phyloP scores from a whole-genome alignment of 2,329 filamentous ascomycete genomes.

The Hypomyces rosellus region DNA sequence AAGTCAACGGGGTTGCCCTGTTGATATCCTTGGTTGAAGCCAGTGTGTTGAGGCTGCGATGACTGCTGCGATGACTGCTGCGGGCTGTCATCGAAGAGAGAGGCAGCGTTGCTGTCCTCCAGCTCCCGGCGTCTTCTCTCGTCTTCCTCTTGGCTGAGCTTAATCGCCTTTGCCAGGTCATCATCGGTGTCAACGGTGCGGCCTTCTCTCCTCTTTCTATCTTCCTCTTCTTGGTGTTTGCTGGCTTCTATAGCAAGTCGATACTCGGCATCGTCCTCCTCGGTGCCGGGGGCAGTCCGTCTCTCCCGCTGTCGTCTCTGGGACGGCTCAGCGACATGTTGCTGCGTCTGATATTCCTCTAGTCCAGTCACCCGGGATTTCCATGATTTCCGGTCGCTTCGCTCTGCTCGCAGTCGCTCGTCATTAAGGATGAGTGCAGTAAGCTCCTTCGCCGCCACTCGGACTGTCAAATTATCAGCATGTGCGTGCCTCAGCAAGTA shows the following conservation, averaged over 20 bases:
- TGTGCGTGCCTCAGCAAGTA: not conserved
- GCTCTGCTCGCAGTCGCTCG: constrained; percentile 82
- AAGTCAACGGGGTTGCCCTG: constrained; percentile 95
- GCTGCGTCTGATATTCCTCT: constrained; percentile 63
- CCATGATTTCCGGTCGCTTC: constrained; percentile 88
- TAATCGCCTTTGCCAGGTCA: constrained; percentile 90
- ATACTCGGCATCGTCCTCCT: constrained; percentile 89
- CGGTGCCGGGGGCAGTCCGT: constrained; percentile 44
- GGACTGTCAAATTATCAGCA: constrained; percentile 52
- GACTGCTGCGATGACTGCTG: constrained; percentile 51
- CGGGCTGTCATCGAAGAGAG: constrained; percentile 81
- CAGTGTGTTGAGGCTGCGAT: constrained; percentile 69
- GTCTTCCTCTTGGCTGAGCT: constrained; percentile 90
- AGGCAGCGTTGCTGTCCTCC: constrained; percentile 75
- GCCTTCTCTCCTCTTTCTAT: constrained; percentile 64
- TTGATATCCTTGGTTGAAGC: constrained; percentile 95
- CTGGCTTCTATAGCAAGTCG: constrained; percentile 88
- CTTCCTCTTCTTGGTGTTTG: constrained; percentile 91
- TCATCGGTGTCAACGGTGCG: constrained; percentile 65
- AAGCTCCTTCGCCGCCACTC: constrained; percentile 91
- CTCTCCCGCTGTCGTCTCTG: constrained; percentile 39
- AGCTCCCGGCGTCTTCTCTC: constrained; percentile 80
- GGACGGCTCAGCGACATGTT: constrained; percentile 29
- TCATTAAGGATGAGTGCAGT: constrained; percentile 90
- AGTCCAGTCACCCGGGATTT: constrained; percentile 93